Evolutionary conservation across 768 basidiomycete genomes (phyloP).

Genomic region (Leccinum variicolor): DNA sequence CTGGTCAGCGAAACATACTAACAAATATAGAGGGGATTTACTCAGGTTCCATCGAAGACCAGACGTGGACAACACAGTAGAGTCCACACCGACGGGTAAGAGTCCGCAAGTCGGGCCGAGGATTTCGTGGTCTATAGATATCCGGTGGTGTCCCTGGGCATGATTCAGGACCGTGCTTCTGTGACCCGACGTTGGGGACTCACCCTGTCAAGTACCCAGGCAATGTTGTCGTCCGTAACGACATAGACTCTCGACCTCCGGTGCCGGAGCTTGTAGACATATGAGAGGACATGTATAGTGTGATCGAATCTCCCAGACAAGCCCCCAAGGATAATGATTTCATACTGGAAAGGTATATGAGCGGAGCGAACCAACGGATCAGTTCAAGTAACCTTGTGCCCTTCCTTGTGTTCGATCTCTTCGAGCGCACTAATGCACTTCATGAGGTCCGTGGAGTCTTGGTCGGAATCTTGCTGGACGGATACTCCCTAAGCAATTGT

Average conservation of each 20-base stretch:
- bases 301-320: constrained; percentile 92
- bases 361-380: not conserved
- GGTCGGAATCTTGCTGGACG: constrained; percentile 64
- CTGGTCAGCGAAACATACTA: not conserved
- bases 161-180: not conserved
- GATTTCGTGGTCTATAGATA: constrained; percentile 66
- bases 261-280: constrained; percentile 75
- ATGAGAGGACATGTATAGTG: constrained; percentile 84
- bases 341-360: constrained; percentile 40
- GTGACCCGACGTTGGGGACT: constrained; percentile 14
- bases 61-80: constrained; percentile 71
- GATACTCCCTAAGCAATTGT: constrained; percentile 53
- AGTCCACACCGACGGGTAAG: constrained; percentile 84
- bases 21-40: constrained; percentile 31
- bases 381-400: constrained; percentile 32
- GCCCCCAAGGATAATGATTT: constrained; percentile 81
- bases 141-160: constrained; percentile 75
- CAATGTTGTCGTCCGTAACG: constrained; percentile 87
- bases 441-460: constrained; percentile 92
- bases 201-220: constrained; percentile 84
- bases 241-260: constrained; percentile 60
- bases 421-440: constrained; percentile 75
- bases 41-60: constrained; percentile 92
- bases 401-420: constrained; percentile 48
- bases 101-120: constrained; percentile 91